These are phyloP conservation scores for Umbellularia californica DNA, from an alignment of 164 flowering plant species.

Conservation along the genomic window DNA sequence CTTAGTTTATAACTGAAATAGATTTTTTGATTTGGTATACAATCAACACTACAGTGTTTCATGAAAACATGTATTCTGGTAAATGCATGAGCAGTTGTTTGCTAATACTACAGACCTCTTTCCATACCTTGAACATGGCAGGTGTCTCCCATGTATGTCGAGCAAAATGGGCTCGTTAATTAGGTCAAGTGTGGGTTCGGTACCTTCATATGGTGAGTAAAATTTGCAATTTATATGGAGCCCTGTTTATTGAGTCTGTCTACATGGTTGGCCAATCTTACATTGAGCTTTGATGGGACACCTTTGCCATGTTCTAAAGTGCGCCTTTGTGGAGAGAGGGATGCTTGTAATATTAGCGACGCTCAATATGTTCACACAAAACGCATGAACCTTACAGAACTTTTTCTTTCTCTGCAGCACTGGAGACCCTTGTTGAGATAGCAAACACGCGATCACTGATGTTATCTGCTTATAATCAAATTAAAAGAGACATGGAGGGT, in stretches of 20 bases:
- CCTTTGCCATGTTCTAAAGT: not conserved
- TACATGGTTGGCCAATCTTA: not conserved
- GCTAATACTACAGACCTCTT: not conserved
- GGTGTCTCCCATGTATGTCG: no score
- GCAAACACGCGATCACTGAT: constrained; percentile 67
- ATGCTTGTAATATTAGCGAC: not conserved
- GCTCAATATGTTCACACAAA: not conserved
- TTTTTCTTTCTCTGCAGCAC: constrained; percentile 40
- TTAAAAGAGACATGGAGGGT: constrained; percentile 30
- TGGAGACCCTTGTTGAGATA: constrained; percentile 60
- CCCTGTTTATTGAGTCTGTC: no score
- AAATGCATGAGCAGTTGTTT: not conserved
- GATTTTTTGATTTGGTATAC: not conserved
- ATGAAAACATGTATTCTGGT: not conserved
- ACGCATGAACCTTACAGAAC: not conserved
- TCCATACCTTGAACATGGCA: not conserved
- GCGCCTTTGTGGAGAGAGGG: not conserved
- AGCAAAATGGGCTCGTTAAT: no score
- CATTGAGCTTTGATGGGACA: not conserved
- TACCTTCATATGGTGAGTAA: not conserved
- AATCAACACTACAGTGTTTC: not conserved
- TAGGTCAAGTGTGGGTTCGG: not conserved
- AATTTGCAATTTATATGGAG: not conserved
- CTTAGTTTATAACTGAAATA: not conserved
- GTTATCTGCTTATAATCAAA: constrained; percentile 45